phyloP scores from a whole-genome alignment of 108 stramenopile genomes.

The Skeletonema costatum region DNA sequence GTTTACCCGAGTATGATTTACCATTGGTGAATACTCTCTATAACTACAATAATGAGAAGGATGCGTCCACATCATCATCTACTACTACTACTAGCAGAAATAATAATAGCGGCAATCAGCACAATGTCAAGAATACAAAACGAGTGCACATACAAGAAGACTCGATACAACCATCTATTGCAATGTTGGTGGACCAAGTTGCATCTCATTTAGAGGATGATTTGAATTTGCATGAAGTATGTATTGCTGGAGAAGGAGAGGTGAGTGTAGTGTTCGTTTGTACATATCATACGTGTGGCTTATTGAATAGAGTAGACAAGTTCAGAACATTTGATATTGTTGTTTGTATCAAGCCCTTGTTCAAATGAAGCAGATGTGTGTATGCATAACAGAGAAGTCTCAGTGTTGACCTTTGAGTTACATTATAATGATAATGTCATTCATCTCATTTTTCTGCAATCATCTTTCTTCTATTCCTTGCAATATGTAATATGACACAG shows the following conservation, averaged over 20 bases:
- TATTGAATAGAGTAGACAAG: too few relatives aligned
- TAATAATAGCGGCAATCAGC: too few relatives aligned
- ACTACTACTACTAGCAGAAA: not conserved
- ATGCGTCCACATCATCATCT: not conserved
- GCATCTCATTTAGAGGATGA: constrained; percentile 1
- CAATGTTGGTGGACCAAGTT: constrained; percentile 43
- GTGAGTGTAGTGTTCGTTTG: not conserved
- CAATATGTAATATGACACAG: not conserved
- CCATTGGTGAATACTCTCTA: constrained; percentile 10
- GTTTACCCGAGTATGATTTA: constrained; percentile 6
- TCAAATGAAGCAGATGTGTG: too few relatives aligned
- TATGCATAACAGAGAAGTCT: too few relatives aligned
- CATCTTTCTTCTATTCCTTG: not conserved
- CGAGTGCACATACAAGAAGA: constrained; percentile 9
- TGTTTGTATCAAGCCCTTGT: too few relatives aligned
- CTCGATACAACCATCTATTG: constrained; percentile 43
- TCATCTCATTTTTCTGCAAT: not conserved
- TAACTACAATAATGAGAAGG: not conserved
- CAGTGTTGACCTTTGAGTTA: too few relatives aligned
- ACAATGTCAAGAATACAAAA: not conserved
- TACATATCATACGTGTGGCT: too few relatives aligned
- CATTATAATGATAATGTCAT: too few relatives aligned
- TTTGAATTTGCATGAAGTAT: not conserved
- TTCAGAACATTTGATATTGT: too few relatives aligned
- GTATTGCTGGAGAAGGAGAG: constrained; percentile 2